phyloP scores from a whole-genome alignment of 441 rosid species.

The Viola pubescens region DNA sequence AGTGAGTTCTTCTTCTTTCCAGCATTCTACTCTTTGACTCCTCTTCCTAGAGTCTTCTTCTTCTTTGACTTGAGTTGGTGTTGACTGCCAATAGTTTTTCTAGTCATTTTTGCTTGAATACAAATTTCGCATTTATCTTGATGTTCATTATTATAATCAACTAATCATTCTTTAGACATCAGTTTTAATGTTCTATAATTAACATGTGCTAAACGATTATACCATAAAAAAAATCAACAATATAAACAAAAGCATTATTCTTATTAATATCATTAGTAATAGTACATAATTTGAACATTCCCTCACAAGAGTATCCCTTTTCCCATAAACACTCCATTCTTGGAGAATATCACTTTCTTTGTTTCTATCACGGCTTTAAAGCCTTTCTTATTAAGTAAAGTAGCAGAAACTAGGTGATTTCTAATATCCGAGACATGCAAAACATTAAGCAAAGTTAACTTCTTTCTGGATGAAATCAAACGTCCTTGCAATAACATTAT shows the following conservation, averaged over 20 bases:
- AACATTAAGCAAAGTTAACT: neutral
- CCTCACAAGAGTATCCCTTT: slow-evolving; percentile 3
- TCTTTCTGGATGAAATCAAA: slow-evolving; percentile 4
- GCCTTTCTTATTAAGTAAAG: neutral
- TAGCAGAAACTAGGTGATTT: neutral
- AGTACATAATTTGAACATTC: slow-evolving; percentile 2
- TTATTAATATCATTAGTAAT: neutral
- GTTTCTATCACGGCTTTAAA: neutral
- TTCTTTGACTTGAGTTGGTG: too few species aligned
- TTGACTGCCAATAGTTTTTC: too few species aligned
- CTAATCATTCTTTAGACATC: neutral
- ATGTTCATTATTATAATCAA: neutral
- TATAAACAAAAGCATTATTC: neutral
- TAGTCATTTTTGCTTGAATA: too few species aligned
- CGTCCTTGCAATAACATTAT: neutral
- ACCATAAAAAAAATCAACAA: neutral
- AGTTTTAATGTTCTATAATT: neutral
- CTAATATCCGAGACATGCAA: neutral
- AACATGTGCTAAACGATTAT: neutral
- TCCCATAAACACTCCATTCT: neutral
- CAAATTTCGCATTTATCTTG: too few species aligned
- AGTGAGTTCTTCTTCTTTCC: too few species aligned
- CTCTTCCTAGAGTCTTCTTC: too few species aligned
- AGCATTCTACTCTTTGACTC: too few species aligned
- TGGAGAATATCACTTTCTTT: neutral